Base-by-base conservation (phyloP, 1,284 basidiomycete species). In the Cryptococcus neoformans region DNA sequence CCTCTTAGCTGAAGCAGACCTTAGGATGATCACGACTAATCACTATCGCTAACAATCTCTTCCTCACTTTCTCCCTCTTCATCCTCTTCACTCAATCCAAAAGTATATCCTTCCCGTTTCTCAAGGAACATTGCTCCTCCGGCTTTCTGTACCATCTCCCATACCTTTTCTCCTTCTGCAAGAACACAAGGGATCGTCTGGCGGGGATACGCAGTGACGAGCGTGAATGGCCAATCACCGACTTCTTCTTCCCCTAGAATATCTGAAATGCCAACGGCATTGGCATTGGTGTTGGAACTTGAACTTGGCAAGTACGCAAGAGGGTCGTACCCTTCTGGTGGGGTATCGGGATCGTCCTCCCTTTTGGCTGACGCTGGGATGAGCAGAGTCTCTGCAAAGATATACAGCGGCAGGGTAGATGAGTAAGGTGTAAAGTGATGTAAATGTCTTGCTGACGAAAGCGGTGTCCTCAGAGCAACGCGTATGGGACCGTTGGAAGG, bases 81-180 rank as follows among this genome's bases (percentile, higher is more conserved):
- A 0, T 37, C 56, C 7, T 39, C 58, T 45, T 64, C 66, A 4
- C 51, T 62, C 11, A 68, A 67, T 34, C 65, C 69, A 69, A 70
- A 73, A 16, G 41, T 48, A 6, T 68, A 49, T 3, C 69, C 68
- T 36, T 66, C 66, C 16, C 62, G 60, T 60, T 73, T 72, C 57
- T 78, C 76, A 12, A 70, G 69, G 35, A 78, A 69, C 51, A 78
- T 55, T 17, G 71, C 72, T 7, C 74, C 76, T 8, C 76, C 76
- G 14, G 66, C 67, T 3, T 62, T 44, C 58, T 70, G 69, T 37
- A 78, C 64, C 28, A 62, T 52, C 12, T 68, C 64, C 76, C 76
- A 78, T 4, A 65, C 62, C 10, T 51, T 63, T 51, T 72, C 71
- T 1, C 70, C 69, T 2, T 64, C 65, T 8, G 45, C 35, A 38